Base-by-base conservation (phyloP, 345 rosid species). In the Nephelium lappaceum region DNA sequence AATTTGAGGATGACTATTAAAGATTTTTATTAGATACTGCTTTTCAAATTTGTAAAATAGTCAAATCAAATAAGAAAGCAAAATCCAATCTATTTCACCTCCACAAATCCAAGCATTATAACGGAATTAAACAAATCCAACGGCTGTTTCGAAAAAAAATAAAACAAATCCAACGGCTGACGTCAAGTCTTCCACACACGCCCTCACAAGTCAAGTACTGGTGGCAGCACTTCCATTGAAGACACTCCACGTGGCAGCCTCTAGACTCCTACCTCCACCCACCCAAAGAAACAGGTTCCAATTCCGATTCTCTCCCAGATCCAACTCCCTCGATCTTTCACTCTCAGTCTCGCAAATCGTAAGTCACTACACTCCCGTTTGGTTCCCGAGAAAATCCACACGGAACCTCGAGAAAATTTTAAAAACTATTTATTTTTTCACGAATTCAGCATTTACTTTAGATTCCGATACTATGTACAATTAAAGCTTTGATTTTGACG, bases 211-310 rank as follows among this genome's bases (percentile, higher is more conserved):
- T 8, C 24, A 64, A 8, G 75, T 72, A 16, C 64, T n/a, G 8
- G 27, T 60, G 85, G 82, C 80, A 75, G 38, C 49, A 3, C 41
- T 36, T 41, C 19, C 27, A 49, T 27, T 21, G 0, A 55, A 49
- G 15, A 15, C 15, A 43, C 65, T 55, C 43, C 74, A 84, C 78
- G 88, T 84, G 87, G 76, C 82, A 77, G 62, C 45, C 24, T 79
- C 87, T 73, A 61, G 86, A 79, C 41, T 14, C 19, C 31, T 82
- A 85, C 67, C 19, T 0, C 14, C 8, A 6, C 18, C 62, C 9
- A 21, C 23, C 64, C 27, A 21, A 60, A 23, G 43, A 41, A 49
- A 75, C 0, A 45, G 1, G 1, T 6, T 45, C 18, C 53, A 57
- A 16, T 41, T 62, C 10, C 63, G 3, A 69, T 4, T 19, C 1